These are phyloP conservation scores for Arthromyces matolae DNA, from an alignment of 768 basidiomycete species.

Conservation along the genomic window DNA sequence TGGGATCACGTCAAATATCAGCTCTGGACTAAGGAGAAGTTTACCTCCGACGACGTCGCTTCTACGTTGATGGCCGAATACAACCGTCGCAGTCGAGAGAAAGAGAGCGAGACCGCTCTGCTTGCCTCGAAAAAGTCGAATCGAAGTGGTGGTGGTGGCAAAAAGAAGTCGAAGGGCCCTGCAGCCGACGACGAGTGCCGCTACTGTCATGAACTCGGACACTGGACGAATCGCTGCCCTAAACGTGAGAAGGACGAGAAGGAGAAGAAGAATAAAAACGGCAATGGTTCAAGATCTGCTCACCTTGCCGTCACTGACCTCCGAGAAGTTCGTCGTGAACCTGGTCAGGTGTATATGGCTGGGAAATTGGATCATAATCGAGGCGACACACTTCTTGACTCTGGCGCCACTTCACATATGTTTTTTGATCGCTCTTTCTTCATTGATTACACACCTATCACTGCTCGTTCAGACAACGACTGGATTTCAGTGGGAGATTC, in stretches of 20 bases:
- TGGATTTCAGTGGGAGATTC: constrained; percentile 3
- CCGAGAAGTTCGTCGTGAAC: neutral
- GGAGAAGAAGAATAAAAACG: neutral
- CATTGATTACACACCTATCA: neutral
- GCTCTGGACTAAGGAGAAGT: neutral
- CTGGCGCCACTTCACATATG: neutral
- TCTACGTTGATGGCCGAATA: neutral
- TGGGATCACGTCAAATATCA: neutral
- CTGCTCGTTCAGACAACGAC: neutral
- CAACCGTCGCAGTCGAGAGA: neutral
- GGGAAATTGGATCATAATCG: neutral
- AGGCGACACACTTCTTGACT: neutral
- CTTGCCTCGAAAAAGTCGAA: neutral
- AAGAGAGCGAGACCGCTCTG: neutral
- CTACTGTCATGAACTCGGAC: neutral
- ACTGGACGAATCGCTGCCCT: neutral
- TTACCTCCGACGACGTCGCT: neutral
- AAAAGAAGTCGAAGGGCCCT: neutral
- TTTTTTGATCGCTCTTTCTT: constrained; percentile 1
- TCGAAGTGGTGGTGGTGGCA: neutral
- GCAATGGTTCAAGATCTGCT: neutral
- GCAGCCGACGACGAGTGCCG: neutral
- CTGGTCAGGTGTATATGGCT: constrained; percentile 1
- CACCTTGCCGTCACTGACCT: neutral
- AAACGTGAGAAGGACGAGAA: neutral